Base-by-base conservation (phyloP, 2,329 filamentous ascomycete genomes). In the Colletotrichum lindemuthianum region DNA sequence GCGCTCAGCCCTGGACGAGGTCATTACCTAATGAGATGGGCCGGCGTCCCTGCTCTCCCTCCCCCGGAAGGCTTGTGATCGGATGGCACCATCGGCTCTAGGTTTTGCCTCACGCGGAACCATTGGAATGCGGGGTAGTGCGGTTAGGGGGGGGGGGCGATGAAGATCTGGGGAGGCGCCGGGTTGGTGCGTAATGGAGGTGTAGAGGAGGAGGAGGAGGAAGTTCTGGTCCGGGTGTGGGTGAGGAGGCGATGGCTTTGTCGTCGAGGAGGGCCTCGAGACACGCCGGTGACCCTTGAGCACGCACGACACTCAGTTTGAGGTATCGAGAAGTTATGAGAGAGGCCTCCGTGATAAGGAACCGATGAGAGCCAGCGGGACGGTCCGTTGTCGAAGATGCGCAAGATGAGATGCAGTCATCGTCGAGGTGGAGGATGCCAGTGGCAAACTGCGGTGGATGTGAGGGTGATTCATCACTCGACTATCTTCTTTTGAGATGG, bases 21-120 rank as follows among this genome's bases (percentile, higher is more conserved):
- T 60, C 53, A 54, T 64, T 66, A 66, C 63, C 53, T 64, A 59
- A 66, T 54, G 39, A 54, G 34, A 36, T 16, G 40, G 32, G 55
- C 41, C 43, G 16, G 37, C 24, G 8, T 40, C 40, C 36, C 57
- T 24, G 15, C 24, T 24, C 36, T 32, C 41, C 39, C 43, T 43
- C 16, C 10, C 33, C 44, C 24, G 40, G 34, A 47, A 34, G 45
- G 8, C 34, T 43, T 50, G 37, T 64, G 59, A 65, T 64, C 59
- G 16, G 59, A 66, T 64, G 53, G 59, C 59, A 55, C 63, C 16
- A 45, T 49, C 44, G 8, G 24, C 6, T 58, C 36, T 49, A 49
- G 40, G 43, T 41, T 36, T 59, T 49, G 41, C 48, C 48, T 65
- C 43, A 15, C 32, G n/a, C 37, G 13, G 37, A 13, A 10, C 13